These are phyloP conservation scores for Eimeria brunetti DNA, from an alignment of 169 alveolate genomes.

Conservation along the genomic window DNA sequence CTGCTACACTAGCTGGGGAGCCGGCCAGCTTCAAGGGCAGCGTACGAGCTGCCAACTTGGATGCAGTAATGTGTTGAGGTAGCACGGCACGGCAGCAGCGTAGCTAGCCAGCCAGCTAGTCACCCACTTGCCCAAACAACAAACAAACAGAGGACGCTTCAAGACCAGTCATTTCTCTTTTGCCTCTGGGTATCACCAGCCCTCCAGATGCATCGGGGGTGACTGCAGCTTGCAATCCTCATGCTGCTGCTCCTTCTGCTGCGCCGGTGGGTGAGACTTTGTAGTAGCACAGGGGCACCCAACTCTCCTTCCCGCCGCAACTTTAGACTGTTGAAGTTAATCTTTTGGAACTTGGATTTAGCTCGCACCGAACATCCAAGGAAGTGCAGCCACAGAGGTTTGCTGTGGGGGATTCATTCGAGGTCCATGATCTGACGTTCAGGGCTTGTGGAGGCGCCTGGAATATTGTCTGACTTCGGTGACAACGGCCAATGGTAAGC, in stretches of 20 bases:
- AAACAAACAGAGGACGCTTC: background rate
- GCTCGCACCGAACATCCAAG: background rate
- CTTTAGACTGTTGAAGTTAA: background rate
- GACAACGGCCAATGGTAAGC: constrained; percentile 29
- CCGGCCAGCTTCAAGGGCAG: too few relatives aligned
- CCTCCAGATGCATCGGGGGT: background rate
- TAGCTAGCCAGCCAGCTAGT: background rate
- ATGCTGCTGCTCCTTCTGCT: background rate
- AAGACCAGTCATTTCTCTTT: background rate
- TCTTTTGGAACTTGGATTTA: background rate
- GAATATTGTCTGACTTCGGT: constrained; percentile 37
- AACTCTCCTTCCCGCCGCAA: background rate
- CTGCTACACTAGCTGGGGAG: too few relatives aligned
- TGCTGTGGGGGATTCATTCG: background rate
- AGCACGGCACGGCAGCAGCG: background rate
- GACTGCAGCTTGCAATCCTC: background rate
- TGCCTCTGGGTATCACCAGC: background rate
- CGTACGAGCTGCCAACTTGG: too few relatives aligned
- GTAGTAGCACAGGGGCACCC: background rate
- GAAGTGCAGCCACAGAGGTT: background rate
- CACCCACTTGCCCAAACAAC: background rate
- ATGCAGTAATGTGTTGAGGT: too few relatives aligned
- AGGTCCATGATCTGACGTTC: background rate
- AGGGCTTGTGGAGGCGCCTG: background rate
- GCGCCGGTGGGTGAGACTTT: background rate